Evolutionary conservation across 768 basidiomycete species (phyloP).

Genomic region (Suillus subalutaceus): DNA sequence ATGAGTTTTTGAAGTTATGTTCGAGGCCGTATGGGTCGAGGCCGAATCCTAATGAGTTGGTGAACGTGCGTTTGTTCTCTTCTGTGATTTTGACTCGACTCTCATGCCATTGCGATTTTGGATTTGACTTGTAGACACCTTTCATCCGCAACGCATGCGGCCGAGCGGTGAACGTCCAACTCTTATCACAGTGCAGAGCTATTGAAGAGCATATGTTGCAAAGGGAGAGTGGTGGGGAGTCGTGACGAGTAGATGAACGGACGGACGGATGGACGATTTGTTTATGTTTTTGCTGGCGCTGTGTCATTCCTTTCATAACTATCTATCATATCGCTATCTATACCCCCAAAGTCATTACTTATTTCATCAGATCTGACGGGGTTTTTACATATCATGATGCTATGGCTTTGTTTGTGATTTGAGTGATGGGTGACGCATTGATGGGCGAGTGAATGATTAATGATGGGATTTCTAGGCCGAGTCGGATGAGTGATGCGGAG

Average conservation of each 20-base stretch:
- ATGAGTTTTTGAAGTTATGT: slow-evolving; percentile 71
- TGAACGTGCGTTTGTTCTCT: slow-evolving; percentile 49
- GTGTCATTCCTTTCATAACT: neutral
- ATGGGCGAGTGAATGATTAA: neutral
- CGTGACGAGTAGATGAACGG: neutral
- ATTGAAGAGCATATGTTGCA: slow-evolving; percentile 54
- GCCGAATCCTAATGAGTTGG: slow-evolving; percentile 57
- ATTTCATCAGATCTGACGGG: neutral
- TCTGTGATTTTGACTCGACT: neutral
- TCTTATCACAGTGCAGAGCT: slow-evolving; percentile 66
- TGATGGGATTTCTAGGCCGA: neutral
- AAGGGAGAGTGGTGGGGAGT: slow-evolving; percentile 14
- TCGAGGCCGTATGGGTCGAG: slow-evolving; percentile 60
- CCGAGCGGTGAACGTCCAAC: slow-evolving; percentile 64
- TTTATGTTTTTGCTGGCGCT: neutral
- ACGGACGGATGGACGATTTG: neutral
- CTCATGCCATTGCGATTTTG: neutral
- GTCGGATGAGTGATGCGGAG: no score
- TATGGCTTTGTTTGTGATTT: neutral
- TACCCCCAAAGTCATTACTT: slow-evolving; percentile 1
- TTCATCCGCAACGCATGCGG: slow-evolving; percentile 73
- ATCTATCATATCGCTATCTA: slow-evolving; percentile 8
- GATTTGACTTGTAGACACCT: slow-evolving; percentile 44
- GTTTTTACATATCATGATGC: neutral
- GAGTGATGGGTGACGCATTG: neutral